Evolutionary conservation across 140 eudicot genomes (phyloP), one percentile per base, ranked within the genome.

Genomic region (Flaveria floridana): DNA sequence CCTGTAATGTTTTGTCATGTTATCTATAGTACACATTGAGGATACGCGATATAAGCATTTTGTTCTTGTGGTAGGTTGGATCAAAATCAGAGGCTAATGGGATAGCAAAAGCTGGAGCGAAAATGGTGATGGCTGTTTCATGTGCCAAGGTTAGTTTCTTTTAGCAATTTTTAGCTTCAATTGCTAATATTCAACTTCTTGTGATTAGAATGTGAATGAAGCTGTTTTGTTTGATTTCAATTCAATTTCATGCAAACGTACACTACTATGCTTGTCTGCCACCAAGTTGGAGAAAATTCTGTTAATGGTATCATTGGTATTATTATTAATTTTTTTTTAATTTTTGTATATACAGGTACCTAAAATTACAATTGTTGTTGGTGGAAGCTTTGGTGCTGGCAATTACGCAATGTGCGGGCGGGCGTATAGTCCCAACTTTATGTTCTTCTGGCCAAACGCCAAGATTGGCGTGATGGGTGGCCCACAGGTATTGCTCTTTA

Each of bases 331-430:
- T 7, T 61, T 3, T n/a, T 47, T 37, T 20, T 34, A 0, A 34
- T 0, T 21, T 61, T 2, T 20, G n/a, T 12, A 8, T 46, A 63
- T 59, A 19, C 81, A 94, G 99, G 99, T 94, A 69, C 99, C 99
- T 8, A 94, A 94, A 80, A 88, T 94, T 46, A 94, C 99, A 9
- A 74, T 94, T 63, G 77, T 94, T 30, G 78, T 94, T 70, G 99
- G 99, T 67, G 99, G 90, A 85, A 94, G 99, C 85, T 94, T 94
- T 82, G 99, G 99, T 64, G 99, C 99, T 51, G 99, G 99, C 48
- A 94, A 94, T 76, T 94, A 94, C 78, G 99, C 99, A 79, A 94
- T 94, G 99, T 94, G 99, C 78, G 99, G 99, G 39, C 99, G 99
- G 62, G 99, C 99, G 39, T 94, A 91, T 79, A 88, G 97, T 88